Conservation (phyloP, 2,329 filamentous ascomycete genomes). For the Cryphonectria parasitica region DNA sequence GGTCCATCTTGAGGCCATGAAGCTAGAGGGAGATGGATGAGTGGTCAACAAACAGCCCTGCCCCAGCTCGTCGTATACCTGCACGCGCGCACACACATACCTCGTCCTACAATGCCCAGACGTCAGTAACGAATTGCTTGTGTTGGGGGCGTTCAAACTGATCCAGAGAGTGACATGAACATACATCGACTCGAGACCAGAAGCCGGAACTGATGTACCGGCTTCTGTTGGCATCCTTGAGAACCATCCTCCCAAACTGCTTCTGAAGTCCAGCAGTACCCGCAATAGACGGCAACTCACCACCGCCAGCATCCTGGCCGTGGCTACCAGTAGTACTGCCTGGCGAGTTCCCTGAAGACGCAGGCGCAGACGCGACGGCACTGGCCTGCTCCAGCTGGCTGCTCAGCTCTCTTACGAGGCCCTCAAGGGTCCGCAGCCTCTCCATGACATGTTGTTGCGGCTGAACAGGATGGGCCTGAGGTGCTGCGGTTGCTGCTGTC, state of each 20-base stretch:
- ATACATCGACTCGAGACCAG: constrained; percentile 60
- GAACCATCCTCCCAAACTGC: constrained; percentile 52
- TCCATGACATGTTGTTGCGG: constrained; percentile 49
- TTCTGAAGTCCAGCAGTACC: constrained; percentile 38
- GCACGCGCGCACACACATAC: not conserved
- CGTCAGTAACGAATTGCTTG: not conserved
- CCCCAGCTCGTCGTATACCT: no score
- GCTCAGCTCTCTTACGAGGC: constrained; percentile 54
- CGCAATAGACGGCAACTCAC: constrained; percentile 12
- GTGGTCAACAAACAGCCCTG: constrained; percentile 28
- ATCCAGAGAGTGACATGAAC: constrained; percentile 17
- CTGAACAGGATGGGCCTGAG: constrained; percentile 35
- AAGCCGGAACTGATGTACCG: constrained; percentile 58
- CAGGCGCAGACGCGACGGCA: constrained; percentile 36
- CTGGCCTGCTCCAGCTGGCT: constrained; percentile 50
- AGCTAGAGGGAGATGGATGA: constrained; percentile 39
- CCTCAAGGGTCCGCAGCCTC: constrained; percentile 53
- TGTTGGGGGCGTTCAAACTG: no score
- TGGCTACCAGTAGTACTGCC: constrained; percentile 34
- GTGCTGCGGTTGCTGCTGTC: constrained; percentile 38
- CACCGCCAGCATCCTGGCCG: constrained; percentile 30
- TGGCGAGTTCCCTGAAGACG: constrained; percentile 36
- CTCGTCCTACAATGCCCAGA: constrained; percentile 4
- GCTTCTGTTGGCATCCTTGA: constrained; percentile 47
- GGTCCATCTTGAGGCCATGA: constrained; percentile 48